Evolutionary conservation across 139 green algal species (phyloP).

Genomic region (Closterium sp.): DNA sequence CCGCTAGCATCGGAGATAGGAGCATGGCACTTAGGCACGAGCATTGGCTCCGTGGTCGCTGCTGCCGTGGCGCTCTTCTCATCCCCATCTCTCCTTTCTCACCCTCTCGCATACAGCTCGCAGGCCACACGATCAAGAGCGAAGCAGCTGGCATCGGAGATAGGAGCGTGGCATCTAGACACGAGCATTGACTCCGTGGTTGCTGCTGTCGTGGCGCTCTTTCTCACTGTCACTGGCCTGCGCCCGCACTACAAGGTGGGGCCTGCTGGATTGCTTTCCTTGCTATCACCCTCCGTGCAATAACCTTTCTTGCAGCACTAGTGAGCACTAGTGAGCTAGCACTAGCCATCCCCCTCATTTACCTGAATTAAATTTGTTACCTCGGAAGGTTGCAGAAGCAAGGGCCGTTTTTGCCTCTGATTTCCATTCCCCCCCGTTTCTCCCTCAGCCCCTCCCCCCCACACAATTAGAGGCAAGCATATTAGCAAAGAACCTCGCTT

Average conservation of each 20-base stretch:
- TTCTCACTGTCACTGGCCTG: constrained; percentile 73
- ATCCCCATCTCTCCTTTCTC: too few relatives aligned
- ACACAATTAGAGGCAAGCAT: too few relatives aligned
- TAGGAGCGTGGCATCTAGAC: constrained; percentile 83
- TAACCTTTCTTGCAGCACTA: too few relatives aligned
- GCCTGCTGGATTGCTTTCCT: too few relatives aligned
- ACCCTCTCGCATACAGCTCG: constrained; percentile 1
- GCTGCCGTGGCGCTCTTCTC: not conserved
- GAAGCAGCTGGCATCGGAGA: constrained; percentile 62
- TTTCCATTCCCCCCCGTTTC: too few relatives aligned
- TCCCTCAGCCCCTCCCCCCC: too few relatives aligned
- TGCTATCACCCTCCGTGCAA: too few relatives aligned
- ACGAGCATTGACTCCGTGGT: constrained; percentile 82
- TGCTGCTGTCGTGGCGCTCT: constrained; percentile 71
- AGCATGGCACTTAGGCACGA: constrained; percentile 75
- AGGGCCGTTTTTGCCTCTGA: too few relatives aligned
- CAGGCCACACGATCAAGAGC: constrained; percentile 50
- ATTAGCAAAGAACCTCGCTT: too few relatives aligned
- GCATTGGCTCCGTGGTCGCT: not conserved
- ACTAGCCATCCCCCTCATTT: constrained; percentile 67
- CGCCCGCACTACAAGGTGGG: constrained; percentile 71
- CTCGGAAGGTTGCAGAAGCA: too few relatives aligned
- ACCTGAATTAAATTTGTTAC: too few relatives aligned
- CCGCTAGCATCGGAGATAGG: constrained; percentile 76
- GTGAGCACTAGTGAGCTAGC: too few relatives aligned